Base-by-base conservation (phyloP, 768 basidiomycete genomes). In the Termitomyces sp. region DNA sequence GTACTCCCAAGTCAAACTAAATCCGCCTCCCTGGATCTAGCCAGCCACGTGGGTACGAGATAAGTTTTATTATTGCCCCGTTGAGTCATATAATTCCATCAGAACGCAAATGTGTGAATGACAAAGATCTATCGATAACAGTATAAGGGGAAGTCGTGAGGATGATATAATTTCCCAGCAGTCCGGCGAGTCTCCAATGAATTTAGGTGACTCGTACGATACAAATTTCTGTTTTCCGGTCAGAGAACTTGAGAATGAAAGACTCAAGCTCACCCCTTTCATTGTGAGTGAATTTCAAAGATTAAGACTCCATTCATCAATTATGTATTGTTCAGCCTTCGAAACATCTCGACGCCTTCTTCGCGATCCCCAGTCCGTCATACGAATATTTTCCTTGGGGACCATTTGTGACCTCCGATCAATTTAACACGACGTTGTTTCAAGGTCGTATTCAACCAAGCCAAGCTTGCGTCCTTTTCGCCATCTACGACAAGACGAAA, bases 181-280 rank as follows among this genome's bases (percentile, higher is more conserved):
- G 28, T 28, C 28, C 28, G 28, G 28, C 28, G 28, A 28, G 28
- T 28, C 28, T 28, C 28, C 28, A 28, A 28, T 28, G 28, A 28
- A 4, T 15, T 46, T 20, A 46, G 12, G 45, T 51, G 50, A 52
- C 33, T n/a, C 33, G 16, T 75, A 76, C 63, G 73, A 83, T 58
- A 38, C 75, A 59, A 83, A 86, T 59, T 85, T 86, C 66, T 81
- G 79, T 61, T 83, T 81, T 63, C 76, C 79, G 2, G 70, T 84
- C 2, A 69, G 76, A 20, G 62, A 51, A 7, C 70, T 87, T 15
- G 77, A 84, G 64, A 84, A 72, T 62, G 77, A 79, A 13, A 73
- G 79, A 20, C 67, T 86, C n/a, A 78, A 73, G 58, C 70, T 87
- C 18, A 75, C 74, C 0, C 84, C 83, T 1, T 86, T 86, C 69